Evolutionary conservation across 2,329 filamentous ascomycete species (phyloP), one percentile per base, ranked within the genome.

Genomic region (Tolypocladium ophioglossoides): DNA sequence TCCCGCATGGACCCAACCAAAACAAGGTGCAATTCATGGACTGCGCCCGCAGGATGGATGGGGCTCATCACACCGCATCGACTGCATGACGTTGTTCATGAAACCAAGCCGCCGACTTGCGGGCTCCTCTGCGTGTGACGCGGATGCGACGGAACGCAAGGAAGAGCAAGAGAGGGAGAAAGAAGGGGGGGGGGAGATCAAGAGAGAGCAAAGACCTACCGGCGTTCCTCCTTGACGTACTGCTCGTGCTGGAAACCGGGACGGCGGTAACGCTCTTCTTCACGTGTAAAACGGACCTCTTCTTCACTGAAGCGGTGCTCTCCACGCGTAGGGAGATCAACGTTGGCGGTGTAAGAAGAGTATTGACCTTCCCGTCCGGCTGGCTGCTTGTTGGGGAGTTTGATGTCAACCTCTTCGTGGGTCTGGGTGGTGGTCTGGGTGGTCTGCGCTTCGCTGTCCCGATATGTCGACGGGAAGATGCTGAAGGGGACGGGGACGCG

Each of bases 401-500:
- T 85, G 79, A 90, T 84, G 78, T 92, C 85, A 79, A 89, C 84
- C 84, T 96, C 89, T 85, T 92, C 85, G 84, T 91, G 84, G 70
- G 84, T 85, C 81, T 76, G 70, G 72, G 67, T 77, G 60, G 67
- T 75, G 69, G 77, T 79, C 62, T 72, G 67, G 60, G 67, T 75
- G 69, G 77, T 79, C 62, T 72, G 67, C 59, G 65, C 64, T 61
- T 71, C 72, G 68, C 71, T 72, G 72, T 79, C 79, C 74, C 87
- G 84, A 84, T 96, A 97, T 78, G 91, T 89, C 77, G 91, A 96
- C 81, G 92, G 92, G 85, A 97, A 96, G 87, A 96, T 88, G 89
- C 91, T 96, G 86, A 96, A 95, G 79, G 92, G 92, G 78, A 97
- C 94, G 82, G 92, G 90, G 78, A 96, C 89, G 78, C 91, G 89